Conservation (phyloP, 352 stramenopile genomes). For the Phytophthora fragariaefolia region DNA sequence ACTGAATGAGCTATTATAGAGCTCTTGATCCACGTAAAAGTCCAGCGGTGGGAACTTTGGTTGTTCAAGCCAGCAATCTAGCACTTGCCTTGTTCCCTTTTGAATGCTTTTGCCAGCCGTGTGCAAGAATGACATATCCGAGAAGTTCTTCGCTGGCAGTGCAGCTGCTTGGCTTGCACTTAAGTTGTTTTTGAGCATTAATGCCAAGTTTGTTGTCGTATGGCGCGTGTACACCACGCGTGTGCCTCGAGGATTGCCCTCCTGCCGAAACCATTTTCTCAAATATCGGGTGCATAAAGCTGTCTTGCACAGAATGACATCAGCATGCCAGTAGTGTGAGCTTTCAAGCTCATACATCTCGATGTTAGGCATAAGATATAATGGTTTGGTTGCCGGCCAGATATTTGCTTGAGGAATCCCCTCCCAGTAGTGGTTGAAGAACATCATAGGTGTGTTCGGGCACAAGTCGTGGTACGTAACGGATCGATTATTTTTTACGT, state of each 20-base stretch:
- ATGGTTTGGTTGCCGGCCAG: constrained; percentile 43
- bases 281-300: constrained; percentile 49
- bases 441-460: constrained; percentile 49
- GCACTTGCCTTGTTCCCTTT: constrained; percentile 48
- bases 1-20: constrained; percentile 35
- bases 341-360: constrained; percentile 61
- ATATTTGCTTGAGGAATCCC: constrained; percentile 22
- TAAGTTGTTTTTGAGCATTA: constrained; percentile 23
- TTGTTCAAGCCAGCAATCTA: constrained; percentile 50
- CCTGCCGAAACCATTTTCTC: constrained; percentile 57
- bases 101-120: constrained; percentile 52
- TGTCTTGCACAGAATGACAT: constrained; percentile 63
- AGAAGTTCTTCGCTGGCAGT: constrained; percentile 45
- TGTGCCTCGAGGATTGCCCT: constrained; percentile 56
- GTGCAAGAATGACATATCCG: constrained; percentile 47
- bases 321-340: constrained; percentile 46
- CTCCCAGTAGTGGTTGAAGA: constrained; percentile 68
- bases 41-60: constrained; percentile 47
- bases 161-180: neutral
- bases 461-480: constrained; percentile 60
- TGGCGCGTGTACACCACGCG: constrained; percentile 62
- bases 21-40: constrained; percentile 48
- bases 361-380: constrained; percentile 57
- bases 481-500: constrained; percentile 26
- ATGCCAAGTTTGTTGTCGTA: constrained; percentile 52